These are phyloP conservation scores for Hirsutella minnesotensis DNA, from an alignment of 2,329 filamentous ascomycete genomes.

Conservation along the genomic window DNA sequence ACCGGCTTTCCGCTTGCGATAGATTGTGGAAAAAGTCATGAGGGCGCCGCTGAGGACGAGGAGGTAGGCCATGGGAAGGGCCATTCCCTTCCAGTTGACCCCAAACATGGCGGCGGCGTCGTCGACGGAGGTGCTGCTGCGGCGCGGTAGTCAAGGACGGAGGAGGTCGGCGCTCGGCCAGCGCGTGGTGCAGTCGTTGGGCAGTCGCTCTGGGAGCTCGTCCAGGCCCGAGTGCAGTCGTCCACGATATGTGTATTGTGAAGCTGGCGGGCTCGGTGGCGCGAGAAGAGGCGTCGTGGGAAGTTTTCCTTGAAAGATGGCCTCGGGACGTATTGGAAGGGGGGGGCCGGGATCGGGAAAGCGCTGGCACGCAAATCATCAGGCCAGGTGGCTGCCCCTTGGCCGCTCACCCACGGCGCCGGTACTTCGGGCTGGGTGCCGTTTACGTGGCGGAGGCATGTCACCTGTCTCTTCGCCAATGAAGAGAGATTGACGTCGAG, in stretches of 20 bases:
- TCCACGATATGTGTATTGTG: too few species aligned
- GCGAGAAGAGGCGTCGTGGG: too few species aligned
- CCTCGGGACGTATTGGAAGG: neutral
- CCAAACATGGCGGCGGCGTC: constrained; percentile 4
- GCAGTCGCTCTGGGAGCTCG: too few species aligned
- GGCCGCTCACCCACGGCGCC: too few species aligned
- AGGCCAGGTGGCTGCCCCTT: constrained; percentile 8
- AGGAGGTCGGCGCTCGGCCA: neutral
- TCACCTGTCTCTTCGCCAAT: too few species aligned
- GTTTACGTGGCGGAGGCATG: too few species aligned
- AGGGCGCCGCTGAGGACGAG: constrained; percentile 78
- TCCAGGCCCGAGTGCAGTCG: too few species aligned
- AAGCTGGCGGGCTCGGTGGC: too few species aligned
- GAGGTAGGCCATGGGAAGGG: constrained; percentile 82
- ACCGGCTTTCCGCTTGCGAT: constrained; percentile 84
- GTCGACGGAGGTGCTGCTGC: neutral
- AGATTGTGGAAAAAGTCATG: constrained; percentile 83
- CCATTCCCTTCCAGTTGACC: constrained; percentile 72
- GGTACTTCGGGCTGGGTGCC: too few species aligned
- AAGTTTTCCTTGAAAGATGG: too few species aligned
- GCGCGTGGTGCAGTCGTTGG: neutral
- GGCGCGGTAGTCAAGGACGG: neutral
- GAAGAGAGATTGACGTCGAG: too few species aligned
- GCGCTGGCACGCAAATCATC: neutral
- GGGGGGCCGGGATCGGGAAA: too few species aligned